phyloP scores from a whole-genome alignment of 495 filamentous ascomycete species.

The Paragyromitra xinjiangensis region DNA sequence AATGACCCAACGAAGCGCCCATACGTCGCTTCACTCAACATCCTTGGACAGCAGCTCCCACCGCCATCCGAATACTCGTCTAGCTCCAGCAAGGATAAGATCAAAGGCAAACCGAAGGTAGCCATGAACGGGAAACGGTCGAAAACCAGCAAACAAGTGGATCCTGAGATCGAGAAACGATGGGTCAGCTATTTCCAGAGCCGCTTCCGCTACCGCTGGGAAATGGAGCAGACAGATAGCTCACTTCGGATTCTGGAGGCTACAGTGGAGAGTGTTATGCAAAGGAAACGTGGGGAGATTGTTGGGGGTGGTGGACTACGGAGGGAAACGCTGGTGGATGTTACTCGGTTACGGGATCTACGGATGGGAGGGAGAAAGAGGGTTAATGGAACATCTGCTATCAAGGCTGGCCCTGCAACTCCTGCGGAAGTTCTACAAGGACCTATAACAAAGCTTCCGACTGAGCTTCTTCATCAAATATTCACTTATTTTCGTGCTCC shows the following conservation, averaged over 20 bases:
- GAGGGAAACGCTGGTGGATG: slow-evolving; percentile 31
- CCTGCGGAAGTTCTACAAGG: slow-evolving; percentile 8
- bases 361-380: slow-evolving; percentile 27
- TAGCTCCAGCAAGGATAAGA: background rate
- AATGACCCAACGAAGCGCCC: slow-evolving; percentile 28
- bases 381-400: background rate
- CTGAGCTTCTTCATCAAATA: slow-evolving; percentile 46
- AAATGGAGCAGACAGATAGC: slow-evolving; percentile 44
- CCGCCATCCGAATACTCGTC: background rate
- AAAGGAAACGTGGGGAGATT: slow-evolving; percentile 25
- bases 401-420: background rate
- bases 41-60: background rate
- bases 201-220: slow-evolving; percentile 44
- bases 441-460: slow-evolving; percentile 37
- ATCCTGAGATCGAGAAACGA: slow-evolving; percentile 44
- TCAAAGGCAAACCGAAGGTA: background rate
- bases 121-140: background rate
- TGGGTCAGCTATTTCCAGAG: slow-evolving; percentile 44
- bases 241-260: slow-evolving; percentile 39
- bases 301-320: slow-evolving; percentile 30
- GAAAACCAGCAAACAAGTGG: slow-evolving; percentile 22
- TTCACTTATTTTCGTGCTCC: slow-evolving; percentile 39
- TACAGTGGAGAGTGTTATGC: slow-evolving; percentile 33
- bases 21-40: background rate
- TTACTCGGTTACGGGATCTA: slow-evolving; percentile 38